Conservation (phyloP, 164 flowering plant genomes). For the Tetrastigma voinierianum region DNA sequence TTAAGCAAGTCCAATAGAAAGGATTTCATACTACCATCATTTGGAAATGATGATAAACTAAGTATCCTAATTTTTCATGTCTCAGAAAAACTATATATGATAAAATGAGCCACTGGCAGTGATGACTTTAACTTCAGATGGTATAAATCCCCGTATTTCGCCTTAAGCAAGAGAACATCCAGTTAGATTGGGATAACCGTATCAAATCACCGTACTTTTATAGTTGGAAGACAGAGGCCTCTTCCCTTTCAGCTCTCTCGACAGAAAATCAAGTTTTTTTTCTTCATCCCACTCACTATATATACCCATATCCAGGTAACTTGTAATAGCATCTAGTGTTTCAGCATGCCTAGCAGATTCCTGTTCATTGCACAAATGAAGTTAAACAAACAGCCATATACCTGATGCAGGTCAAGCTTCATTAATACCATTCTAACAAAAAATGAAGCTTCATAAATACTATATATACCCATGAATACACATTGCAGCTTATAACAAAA, state of each 20-base stretch:
- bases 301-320: conserved; percentile 82
- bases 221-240: conserved; percentile 81
- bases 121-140: too few species aligned
- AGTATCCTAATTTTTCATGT: too few species aligned
- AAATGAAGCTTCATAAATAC: too few species aligned
- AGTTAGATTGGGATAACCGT: neutral
- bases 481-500: conserved; percentile 5
- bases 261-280: conserved; percentile 70
- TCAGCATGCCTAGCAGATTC: conserved; percentile 95
- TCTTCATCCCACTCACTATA: conserved; percentile 98
- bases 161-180: too few species aligned
- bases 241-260: conserved; percentile 85
- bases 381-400: conserved; percentile 14
- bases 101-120: too few species aligned
- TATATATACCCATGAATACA: too few species aligned
- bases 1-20: too few species aligned
- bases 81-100: too few species aligned
- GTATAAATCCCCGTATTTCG: too few species aligned
- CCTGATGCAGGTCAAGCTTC: conserved; percentile 99
- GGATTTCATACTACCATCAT: too few species aligned
- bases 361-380: conserved; percentile 33
- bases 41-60: too few species aligned
- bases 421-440: conserved; percentile 87
- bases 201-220: conserved; percentile 48
- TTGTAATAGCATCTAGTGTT: conserved; percentile 85